Evolutionary conservation across 768 basidiomycete species (phyloP), one percentile per base, ranked within the genome.

Genomic region (Russula sp.): DNA sequence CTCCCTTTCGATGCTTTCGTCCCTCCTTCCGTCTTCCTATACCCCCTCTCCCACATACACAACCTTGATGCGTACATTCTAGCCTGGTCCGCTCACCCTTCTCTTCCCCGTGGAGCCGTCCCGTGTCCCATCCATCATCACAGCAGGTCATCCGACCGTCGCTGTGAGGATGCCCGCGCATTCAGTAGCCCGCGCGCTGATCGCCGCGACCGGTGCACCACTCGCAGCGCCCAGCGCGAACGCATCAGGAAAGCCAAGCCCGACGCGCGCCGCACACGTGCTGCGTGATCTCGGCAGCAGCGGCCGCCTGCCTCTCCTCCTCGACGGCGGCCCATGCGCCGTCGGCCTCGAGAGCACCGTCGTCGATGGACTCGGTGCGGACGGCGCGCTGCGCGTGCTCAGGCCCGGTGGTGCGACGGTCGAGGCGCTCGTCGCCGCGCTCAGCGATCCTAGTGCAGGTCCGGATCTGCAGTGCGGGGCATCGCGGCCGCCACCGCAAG

Each of bases 211-310:
- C 1, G 78, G 89, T 56, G 73, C 82, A 0, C 95, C 97, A 0
- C 76, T 99, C 18, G 95, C 95, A 13, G 97, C 96, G 0, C 97
- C 97, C 0, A 95, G 92, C 64, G 97, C 97, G 37, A 98, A 99
- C 72, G 86, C 90, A 0, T 95, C 92, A 1, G 94, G 94, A 10
- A 88, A 93, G 69, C 97, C 97, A 6, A 94, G 91, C 70, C 96
- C 97, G 6, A 99, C 97, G 1, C 82, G 83, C 31, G 91, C 91
- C n/a, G 82, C 85, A 65, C 96, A 98, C 70, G 97, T 98, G 9
- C 70, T 79, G 55, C 79, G 80, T 48, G 96, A 98, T 72, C 77
- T 98, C 34, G 76, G 80, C 37, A 88, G 85, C 57, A 91, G 86
- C 70, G 78, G 61, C 22, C 22, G 22, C 2, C 22, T 27, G 22